Evolutionary conservation across 306 rosid species (phyloP).

Genomic region (Cicer arietinum): DNA sequence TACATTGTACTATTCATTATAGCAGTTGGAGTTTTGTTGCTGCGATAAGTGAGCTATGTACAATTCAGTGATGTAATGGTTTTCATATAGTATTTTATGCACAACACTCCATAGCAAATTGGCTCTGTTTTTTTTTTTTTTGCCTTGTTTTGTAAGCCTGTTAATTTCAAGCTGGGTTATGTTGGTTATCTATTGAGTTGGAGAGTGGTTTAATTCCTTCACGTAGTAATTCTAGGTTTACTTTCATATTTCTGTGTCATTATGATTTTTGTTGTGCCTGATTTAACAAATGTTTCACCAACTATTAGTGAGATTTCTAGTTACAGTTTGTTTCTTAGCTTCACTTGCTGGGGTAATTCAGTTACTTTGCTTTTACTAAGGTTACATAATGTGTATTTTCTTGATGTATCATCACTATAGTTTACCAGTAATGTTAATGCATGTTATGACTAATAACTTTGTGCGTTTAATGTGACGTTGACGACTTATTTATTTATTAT

Average conservation of each 20-base stretch:
- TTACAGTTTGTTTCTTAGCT: neutral
- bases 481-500: neutral
- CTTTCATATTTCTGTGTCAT: neutral
- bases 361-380: neutral
- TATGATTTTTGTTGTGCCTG: neutral
- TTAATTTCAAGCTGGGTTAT: constrained; percentile 7
- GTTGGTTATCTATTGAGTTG: neutral
- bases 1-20: neutral
- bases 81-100: constrained; percentile 6
- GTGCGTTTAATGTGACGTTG: constrained; percentile 1
- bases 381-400: neutral
- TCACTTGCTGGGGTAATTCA: neutral
- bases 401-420: neutral
- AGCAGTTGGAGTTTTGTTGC: constrained; percentile 18
- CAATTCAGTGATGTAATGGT: neutral
- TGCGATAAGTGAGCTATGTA: neutral
- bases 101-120: neutral
- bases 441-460: constrained; percentile 5
- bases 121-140: neutral
- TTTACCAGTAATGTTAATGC: neutral
- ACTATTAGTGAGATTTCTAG: constrained; percentile 12
- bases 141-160: neutral
- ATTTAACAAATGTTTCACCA: neutral
- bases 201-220: neutral
- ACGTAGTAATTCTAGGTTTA: neutral